Base-by-base conservation (phyloP, 78 protist genomes). In the Dictyostelium brefeldianum region DNA sequence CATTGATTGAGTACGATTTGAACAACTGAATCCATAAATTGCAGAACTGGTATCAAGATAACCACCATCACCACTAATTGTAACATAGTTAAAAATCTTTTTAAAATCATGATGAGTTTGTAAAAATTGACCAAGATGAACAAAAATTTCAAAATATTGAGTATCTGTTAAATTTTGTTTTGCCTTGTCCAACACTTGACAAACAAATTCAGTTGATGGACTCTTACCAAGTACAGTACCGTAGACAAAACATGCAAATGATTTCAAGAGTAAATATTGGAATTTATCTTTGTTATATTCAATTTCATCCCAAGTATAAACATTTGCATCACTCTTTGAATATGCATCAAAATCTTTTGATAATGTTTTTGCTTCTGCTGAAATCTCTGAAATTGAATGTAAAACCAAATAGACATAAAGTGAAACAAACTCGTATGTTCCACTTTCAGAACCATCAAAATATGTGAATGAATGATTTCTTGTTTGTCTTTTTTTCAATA, bases 341-440 rank as follows among this genome's bases (percentile, higher is more conserved):
- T 74, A 84, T 8, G 48, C 10, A 0, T 8, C 8, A 1, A 51
- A 22, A 5, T 84, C 56, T 9, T 1, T 11, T 43, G 64, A 14
- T 12, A 71, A 59, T 25, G 6, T 36, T 6, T 5, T 59, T 46
- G 92, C 82, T 47, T 51, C 47, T 5, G 12, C 47, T 3, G 65
- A 78, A 0, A 11, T 0, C 3, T 84, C 47, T 4, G 43, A 7
- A 1, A 46, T 43, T 12, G 20, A 25, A 75, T 75, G 9, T 64
- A 84, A 56, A 27, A 84, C 83, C 73, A 80, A 84, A 51, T 74
- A 74, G 2, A 59, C 78, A 43, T 56, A 84, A 1, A 84, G 9
- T 29, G 47, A 54, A 4, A 84, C 92, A 75, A 54, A 84, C 41
- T 84, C 92, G 43, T 75, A 84, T 51, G 3, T 10, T 3, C 70